Conservation (phyloP, 352 stramenopile species). For the Phytophthora meadii region DNA sequence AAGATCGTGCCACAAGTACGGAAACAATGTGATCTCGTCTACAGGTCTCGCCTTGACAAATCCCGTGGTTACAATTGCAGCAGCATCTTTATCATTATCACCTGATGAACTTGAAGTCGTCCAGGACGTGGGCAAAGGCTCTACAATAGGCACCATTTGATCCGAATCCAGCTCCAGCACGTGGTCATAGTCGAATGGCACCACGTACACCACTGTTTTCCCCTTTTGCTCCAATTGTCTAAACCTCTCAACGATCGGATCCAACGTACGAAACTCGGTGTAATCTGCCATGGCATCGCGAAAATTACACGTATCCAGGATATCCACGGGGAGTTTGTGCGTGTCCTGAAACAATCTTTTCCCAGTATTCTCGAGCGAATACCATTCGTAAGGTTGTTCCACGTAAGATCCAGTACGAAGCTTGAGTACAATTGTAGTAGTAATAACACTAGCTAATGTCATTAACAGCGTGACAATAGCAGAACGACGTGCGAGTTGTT, state of each 20-base stretch:
- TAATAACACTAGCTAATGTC: constrained; percentile 10
- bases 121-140: constrained; percentile 27
- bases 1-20: constrained; percentile 68
- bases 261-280: constrained; percentile 32
- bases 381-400: constrained; percentile 69
- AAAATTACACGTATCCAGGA: constrained; percentile 54
- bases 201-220: constrained; percentile 52
- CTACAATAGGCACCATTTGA: constrained; percentile 40
- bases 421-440: constrained; percentile 52
- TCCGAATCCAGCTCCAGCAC: constrained; percentile 42
- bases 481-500: constrained; percentile 31
- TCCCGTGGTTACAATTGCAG: constrained; percentile 2
- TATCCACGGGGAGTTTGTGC: constrained; percentile 35
- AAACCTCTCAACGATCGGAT: constrained; percentile 35
- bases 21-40: constrained; percentile 62
- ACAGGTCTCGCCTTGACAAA: constrained; percentile 55
- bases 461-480: constrained; percentile 33
- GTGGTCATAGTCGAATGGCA: constrained; percentile 51
- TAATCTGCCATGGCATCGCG: constrained; percentile 31
- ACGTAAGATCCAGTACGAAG: constrained; percentile 54
- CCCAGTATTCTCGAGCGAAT: constrained; percentile 53
- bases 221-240: constrained; percentile 10
- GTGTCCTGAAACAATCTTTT: constrained; percentile 41
- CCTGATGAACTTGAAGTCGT: constrained; percentile 19
- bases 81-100: constrained; percentile 16